Evolutionary conservation across 306 rosid species (phyloP).

Genomic region (Ormosia emarginata): DNA sequence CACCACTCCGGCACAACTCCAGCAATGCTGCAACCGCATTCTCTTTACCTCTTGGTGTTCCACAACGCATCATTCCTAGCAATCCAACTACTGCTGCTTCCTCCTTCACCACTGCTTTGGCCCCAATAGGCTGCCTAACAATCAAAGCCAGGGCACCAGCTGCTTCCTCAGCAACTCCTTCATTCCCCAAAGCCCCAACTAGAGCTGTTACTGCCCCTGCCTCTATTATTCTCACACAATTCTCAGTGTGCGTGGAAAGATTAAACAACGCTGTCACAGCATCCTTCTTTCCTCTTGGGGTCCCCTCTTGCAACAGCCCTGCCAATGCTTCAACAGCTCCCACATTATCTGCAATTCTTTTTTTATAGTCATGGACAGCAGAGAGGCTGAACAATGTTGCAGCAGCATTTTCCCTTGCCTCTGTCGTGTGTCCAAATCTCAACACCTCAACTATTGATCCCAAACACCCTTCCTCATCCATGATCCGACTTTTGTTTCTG

Average conservation of each 20-base stretch:
- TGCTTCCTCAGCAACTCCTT: constrained; percentile 83
- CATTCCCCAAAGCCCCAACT: constrained; percentile 61
- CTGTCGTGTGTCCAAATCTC: constrained; percentile 67
- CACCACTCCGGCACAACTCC: constrained; percentile 80
- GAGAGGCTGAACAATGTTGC: constrained; percentile 90
- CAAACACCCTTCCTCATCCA: constrained; percentile 78
- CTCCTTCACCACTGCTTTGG: constrained; percentile 59
- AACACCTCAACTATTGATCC: constrained; percentile 62
- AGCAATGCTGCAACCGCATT: constrained; percentile 88
- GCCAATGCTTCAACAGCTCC: constrained; percentile 82
- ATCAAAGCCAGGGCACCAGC: constrained; percentile 82
- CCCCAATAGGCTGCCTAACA: constrained; percentile 69
- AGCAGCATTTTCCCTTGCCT: constrained; percentile 88
- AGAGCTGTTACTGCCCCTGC: constrained; percentile 69
- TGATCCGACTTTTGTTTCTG: constrained; percentile 64
- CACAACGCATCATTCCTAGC: constrained; percentile 75
- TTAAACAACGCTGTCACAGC: constrained; percentile 83
- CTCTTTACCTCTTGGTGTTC: constrained; percentile 81
- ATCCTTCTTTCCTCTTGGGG: constrained; percentile 81
- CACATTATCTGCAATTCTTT: constrained; percentile 63
- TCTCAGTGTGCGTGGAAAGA: constrained; percentile 70
- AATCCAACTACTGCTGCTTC: constrained; percentile 64
- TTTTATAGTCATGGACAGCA: constrained; percentile 77
- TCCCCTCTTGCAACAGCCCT: constrained; percentile 58
- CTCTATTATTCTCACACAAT: constrained; percentile 59